These are phyloP conservation scores for Quercus wislizeni DNA, from an alignment of 306 rosid species.

Conservation along the genomic window DNA sequence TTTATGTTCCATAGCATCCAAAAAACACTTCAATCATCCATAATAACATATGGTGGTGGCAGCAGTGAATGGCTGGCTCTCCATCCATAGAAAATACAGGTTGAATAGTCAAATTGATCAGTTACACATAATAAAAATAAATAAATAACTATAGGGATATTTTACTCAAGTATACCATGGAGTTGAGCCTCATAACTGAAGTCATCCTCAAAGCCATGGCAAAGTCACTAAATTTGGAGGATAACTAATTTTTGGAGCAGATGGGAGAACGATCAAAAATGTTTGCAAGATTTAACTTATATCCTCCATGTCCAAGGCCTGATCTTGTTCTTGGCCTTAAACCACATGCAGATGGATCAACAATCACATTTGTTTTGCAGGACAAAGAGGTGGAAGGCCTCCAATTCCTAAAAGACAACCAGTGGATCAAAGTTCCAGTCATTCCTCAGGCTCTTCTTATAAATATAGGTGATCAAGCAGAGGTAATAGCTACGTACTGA, in stretches of 20 bases:
- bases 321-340: conserved; percentile 63
- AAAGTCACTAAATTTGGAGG: conserved; percentile 62
- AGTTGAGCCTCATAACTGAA: conserved; percentile 35
- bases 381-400: conserved; percentile 73
- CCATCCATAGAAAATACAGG: too few relatives aligned
- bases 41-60: too few relatives aligned
- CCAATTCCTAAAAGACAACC: conserved; percentile 58
- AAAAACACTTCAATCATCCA: too few relatives aligned
- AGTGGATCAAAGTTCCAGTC: conserved; percentile 68
- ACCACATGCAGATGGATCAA: conserved; percentile 72
- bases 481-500: conserved; percentile 37
- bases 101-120: too few relatives aligned
- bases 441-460: conserved; percentile 55
- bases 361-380: conserved; percentile 62
- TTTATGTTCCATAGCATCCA: too few relatives aligned
- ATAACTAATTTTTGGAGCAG: conserved; percentile 48
- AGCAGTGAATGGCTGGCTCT: too few relatives aligned
- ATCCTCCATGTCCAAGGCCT: conserved; percentile 64
- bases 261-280: conserved; percentile 40
- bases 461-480: conserved; percentile 79
- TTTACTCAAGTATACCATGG: conserved; percentile 42
- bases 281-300: conserved; percentile 57
- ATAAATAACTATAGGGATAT: conserved; percentile 36
- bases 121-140: too few relatives aligned
- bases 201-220: conserved; percentile 66